phyloP scores from a whole-genome alignment of 2,329 filamentous ascomycete species.

The Neofusicoccum sp. region DNA sequence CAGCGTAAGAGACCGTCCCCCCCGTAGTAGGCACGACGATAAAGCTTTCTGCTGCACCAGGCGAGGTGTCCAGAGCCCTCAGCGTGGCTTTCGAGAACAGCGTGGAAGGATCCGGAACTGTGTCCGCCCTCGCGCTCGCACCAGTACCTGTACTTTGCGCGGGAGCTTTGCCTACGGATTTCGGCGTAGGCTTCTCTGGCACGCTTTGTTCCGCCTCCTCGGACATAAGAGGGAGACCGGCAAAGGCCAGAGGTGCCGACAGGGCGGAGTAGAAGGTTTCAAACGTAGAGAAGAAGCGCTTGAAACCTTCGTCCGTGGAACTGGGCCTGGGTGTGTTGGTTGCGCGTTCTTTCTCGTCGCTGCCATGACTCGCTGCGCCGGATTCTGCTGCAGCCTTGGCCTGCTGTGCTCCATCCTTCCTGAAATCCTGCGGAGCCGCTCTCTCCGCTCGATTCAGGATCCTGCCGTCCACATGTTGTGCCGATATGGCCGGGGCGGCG shows the following conservation, averaged over 20 bases:
- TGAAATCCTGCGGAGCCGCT: conserved; percentile 19
- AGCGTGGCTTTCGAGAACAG: conserved; percentile 85
- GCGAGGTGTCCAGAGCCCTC: conserved; percentile 66
- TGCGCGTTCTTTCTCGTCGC: neutral
- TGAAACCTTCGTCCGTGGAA: conserved; percentile 71
- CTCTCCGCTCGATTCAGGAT: conserved; percentile 40
- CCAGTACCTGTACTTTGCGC: conserved; percentile 46
- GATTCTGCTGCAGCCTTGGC: neutral
- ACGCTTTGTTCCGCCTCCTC: conserved; percentile 23
- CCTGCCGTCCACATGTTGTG: conserved; percentile 69
- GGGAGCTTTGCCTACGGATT: conserved; percentile 31
- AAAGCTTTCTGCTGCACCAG: conserved; percentile 56
- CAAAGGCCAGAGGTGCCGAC: conserved; percentile 87
- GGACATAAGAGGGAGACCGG: conserved; percentile 71
- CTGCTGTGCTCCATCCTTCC: conserved; percentile 8
- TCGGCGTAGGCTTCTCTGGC: conserved; percentile 23
- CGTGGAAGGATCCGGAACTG: conserved; percentile 69
- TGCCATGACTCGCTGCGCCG: neutral
- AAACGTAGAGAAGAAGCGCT: conserved; percentile 88
- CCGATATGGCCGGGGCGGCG: conserved; percentile 69
- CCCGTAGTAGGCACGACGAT: conserved; percentile 92
- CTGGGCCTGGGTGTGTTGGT: conserved; percentile 23
- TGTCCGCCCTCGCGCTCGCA: conserved; percentile 45
- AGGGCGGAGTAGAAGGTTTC: conserved; percentile 84
- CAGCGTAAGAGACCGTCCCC: conserved; percentile 89